Percentiles rank a stretch among this genome's conserved stretches.
These are phyloP conservation scores for Ceratocystis cubensis DNA, from an alignment of 2,329 filamentous ascomycete genomes.

Conservation along the genomic window DNA sequence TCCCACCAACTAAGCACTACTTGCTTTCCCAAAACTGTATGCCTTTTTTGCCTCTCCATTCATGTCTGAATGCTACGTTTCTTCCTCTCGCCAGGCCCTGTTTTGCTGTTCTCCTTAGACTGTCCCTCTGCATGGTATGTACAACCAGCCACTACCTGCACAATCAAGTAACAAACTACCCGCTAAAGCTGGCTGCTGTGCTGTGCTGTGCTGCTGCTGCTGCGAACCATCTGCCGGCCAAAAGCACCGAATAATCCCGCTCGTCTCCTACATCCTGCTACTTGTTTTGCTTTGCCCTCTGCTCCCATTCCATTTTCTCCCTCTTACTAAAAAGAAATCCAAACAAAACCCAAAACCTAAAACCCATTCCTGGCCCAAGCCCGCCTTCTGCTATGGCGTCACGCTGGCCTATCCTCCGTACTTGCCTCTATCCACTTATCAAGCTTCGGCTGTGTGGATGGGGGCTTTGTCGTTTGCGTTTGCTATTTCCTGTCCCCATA, in stretches of 20 bases:
- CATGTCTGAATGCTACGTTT: not conserved
- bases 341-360: not conserved
- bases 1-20: not conserved
- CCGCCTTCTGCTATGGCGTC: not conserved
- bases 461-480: too few species aligned
- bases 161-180: too few species aligned
- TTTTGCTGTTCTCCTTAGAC: too few species aligned
- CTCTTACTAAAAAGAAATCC: not conserved
- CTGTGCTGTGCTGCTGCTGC: not conserved
- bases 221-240: not conserved
- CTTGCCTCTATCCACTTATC: not conserved
- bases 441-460: not conserved
- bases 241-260: not conserved
- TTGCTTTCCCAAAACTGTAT: not conserved
- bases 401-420: not conserved
- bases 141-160: too few species aligned
- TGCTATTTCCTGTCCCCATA: not conserved
- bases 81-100: too few species aligned
- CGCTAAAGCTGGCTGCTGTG: too few species aligned
- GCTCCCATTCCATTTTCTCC: not conserved
- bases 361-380: constrained; percentile 1
- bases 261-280: not conserved
- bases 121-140: too few species aligned
- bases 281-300: not conserved
- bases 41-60: not conserved